Conservation (phyloP, 495 filamentous ascomycete genomes). For the Staphylotrichum tortipilum region DNA sequence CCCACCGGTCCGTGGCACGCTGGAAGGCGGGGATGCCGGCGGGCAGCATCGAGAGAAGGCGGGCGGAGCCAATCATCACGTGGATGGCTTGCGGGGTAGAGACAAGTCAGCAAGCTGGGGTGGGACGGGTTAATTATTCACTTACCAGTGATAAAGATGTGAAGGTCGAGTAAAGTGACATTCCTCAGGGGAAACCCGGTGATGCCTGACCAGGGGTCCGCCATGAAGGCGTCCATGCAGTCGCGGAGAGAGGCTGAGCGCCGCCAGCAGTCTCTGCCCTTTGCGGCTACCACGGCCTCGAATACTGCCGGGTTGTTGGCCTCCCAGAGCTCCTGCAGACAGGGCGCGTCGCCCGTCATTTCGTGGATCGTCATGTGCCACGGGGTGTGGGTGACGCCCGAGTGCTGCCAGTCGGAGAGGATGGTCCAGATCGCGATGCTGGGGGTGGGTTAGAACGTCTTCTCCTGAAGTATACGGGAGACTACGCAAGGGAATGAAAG, state of each 20-base stretch:
- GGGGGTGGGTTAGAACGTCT: not conserved
- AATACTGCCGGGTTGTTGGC: conserved; percentile 3
- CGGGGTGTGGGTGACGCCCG: conserved; percentile 3
- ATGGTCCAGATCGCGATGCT: conserved; percentile 5
- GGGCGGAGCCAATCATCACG: not conserved
- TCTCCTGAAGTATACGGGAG: not conserved
- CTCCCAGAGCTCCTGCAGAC: conserved; percentile 9
- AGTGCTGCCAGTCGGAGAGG: conserved; percentile 10
- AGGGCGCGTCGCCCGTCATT: conserved; percentile 5
- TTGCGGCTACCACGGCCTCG: not conserved
- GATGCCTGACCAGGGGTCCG: not conserved
- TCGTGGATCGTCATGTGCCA: conserved; percentile 1
- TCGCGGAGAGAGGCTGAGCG: conserved; percentile 2
- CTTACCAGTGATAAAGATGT: not conserved
- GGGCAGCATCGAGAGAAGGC: not conserved
- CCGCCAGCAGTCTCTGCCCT: not conserved
- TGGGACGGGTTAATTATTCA: not conserved
- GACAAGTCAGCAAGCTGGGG: not conserved
- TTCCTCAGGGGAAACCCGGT: not conserved
- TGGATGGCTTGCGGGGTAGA: not conserved
- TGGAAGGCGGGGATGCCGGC: not conserved
- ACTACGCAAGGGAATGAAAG: not conserved
- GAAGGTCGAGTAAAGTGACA: not conserved
- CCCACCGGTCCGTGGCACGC: not conserved
- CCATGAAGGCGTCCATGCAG: conserved; percentile 1